Base-by-base conservation (phyloP, 495 filamentous ascomycete species). In the Penicillium ucsense region DNA sequence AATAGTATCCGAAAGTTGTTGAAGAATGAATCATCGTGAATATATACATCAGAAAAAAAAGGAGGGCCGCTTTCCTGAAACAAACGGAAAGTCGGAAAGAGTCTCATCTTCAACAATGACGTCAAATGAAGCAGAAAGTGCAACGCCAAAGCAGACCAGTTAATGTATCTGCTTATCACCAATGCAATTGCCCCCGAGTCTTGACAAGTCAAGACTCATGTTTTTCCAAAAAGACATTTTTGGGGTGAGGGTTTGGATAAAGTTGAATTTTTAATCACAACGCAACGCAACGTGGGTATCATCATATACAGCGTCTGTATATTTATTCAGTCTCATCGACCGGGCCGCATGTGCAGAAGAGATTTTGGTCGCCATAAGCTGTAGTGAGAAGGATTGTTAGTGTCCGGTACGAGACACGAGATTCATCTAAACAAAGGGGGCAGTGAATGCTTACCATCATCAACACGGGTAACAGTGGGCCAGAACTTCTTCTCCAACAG, bases 401-500 rank as follows among this genome's bases (percentile, higher is more conserved):
- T 36, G 38, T 4, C 5, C 29, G 4, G 38, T 6, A 12, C 12
- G 2, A 44, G 34, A 37, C 31, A 8, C 7, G 5, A 41, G 39
- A 29, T 39, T 41, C 20, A 20, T 20, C 20, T 20, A 20, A 73
- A 7, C 7, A 27, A n/a, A 3, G 12, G n/a, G 20, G 38, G 0
- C 30, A 20, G 37, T 5, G 6, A 8, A 9, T 47, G 12, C 80
- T 74, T 72, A 91, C 89, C 79, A 74, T 98, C 94, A 68, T 98
- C 85, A 31, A 97, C 73, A 59, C 92, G 76, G 6, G 86, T 87
- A 33, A 96, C 89, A 33, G 74, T 84, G 0, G 92, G 91, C 92
- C 92, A 98, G 72, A 97, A 96, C 74, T 98, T 98, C 82, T 94
- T 95, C 78, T 94, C 87, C 69, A 79, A 79, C 52, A 97, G 66